Base-by-base conservation (phyloP, 768 basidiomycete genomes). In the Sporobolomyces roseus region DNA sequence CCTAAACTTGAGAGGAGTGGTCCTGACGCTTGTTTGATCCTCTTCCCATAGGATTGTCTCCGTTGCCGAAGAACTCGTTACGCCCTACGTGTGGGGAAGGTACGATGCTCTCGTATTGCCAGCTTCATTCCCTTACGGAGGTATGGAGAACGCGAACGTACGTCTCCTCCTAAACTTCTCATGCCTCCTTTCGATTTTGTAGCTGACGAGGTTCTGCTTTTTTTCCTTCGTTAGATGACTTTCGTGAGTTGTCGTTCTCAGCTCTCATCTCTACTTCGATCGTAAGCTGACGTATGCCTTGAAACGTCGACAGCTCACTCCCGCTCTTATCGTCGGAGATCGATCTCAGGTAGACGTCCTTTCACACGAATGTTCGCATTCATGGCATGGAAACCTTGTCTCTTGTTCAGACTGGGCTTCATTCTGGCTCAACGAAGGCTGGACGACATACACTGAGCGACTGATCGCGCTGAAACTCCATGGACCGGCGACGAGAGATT, bases 391-490 rank as follows among this genome's bases (percentile, higher is more conserved):
- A 7, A 75, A 76, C 61, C n/a, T 74, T 14, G 77, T 80, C 25
- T 77, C 78, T 0, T 80, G 79, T 69, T 75, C 76, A 9, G 73
- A 63, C 32, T 81, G 80, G 81, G 68, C 69, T 7, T 75, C 77
- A 36, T 81, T 82, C 76, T 81, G 80, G 80, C 84, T 92, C 45
- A 92, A 91, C 77, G 89, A 93, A 80, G 79, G 91, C 32, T 93
- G 90, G 88, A 96, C 93, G 36, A 93, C 90, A 0, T 97, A 93
- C 76, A 86, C 90, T 35, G 93, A 98, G 77, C 86, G 92, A 21
- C 79, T 94, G 12, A 80, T 94, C 51, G 85, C 85, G 54, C 83
- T 86, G 70, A 79, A 82, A 51, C 80, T 92, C 4, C 85, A 90
- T 76, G 84, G 88, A 0, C 85, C 88, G 23, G 86, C 86, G 3